A percentile compares a stretch with the other conserved stretches of the same genome.
phyloP scores from a whole-genome alignment of 768 basidiomycete genomes.

The Amanita muscaria region DNA sequence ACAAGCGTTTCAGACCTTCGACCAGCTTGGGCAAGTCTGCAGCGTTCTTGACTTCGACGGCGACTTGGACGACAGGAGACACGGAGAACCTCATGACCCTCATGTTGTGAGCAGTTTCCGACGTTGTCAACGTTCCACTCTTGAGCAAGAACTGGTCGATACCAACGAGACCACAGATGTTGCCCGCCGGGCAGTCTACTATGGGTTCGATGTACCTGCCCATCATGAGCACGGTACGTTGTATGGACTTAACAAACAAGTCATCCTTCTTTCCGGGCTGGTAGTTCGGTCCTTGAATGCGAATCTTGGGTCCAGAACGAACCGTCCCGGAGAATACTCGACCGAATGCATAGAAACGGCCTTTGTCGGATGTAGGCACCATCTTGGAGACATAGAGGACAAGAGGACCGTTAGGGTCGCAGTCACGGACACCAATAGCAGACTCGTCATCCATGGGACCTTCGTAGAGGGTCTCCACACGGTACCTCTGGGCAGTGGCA shows the following conservation, averaged over 20 bases:
- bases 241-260: conserved; percentile 94
- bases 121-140: conserved; percentile 94
- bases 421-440: conserved; percentile 96
- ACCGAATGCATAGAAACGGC: conserved; percentile 99
- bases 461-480: conserved; percentile 99
- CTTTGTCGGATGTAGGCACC: conserved; percentile 99
- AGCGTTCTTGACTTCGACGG: conserved; percentile 99
- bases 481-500: conserved; percentile 93
- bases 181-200: conserved; percentile 98
- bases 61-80: conserved; percentile 97
- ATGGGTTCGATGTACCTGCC: conserved; percentile 97
- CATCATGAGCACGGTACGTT: conserved; percentile 99
- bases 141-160: conserved; percentile 99
- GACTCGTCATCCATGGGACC: conserved; percentile 99
- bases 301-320: conserved; percentile 93
- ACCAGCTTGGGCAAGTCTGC: conserved; percentile 98
- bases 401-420: conserved; percentile 92
- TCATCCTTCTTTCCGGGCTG: conserved; percentile 98
- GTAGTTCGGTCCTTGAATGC: conserved; percentile 99
- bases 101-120: conserved; percentile 99
- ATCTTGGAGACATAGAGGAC: conserved; percentile 99
- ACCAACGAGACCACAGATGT: conserved; percentile 98
- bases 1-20: conserved; percentile 99
- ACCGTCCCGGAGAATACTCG: conserved; percentile 99
- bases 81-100: conserved; percentile 99